Percentiles rank a stretch among this genome's conserved stretches.
Conservation (phyloP, 2,329 filamentous ascomycete genomes). For the Daldinia sp. region DNA sequence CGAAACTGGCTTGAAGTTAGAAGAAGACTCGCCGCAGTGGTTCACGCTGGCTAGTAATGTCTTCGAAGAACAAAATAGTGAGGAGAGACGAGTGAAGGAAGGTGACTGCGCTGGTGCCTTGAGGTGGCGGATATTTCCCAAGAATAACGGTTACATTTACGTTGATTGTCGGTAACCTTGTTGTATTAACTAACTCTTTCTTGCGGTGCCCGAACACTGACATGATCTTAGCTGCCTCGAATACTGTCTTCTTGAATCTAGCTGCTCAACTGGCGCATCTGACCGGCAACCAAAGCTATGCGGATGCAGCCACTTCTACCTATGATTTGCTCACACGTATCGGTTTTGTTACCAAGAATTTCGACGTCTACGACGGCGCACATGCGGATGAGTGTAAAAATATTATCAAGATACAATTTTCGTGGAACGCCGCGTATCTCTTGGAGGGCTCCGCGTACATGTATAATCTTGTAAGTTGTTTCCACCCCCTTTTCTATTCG, state of each 20-base stretch:
- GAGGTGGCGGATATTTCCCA: slow-evolving; percentile 73
- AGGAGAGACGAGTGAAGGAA: slow-evolving; percentile 60
- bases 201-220: neutral
- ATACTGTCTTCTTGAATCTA: slow-evolving; percentile 60
- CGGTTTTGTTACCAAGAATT: slow-evolving; percentile 59
- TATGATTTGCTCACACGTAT: slow-evolving; percentile 63
- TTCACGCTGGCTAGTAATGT: slow-evolving; percentile 70
- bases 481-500: neutral
- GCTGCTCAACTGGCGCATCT: slow-evolving; percentile 70
- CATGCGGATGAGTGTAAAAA: slow-evolving; percentile 55
- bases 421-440: slow-evolving; percentile 62
- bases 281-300: slow-evolving; percentile 72
- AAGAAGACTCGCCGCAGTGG: slow-evolving; percentile 64
- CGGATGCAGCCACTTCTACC: slow-evolving; percentile 66
- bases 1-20: slow-evolving; percentile 68
- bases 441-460: slow-evolving; percentile 57
- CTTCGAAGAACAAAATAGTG: slow-evolving; percentile 68
- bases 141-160: slow-evolving; percentile 65
- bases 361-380: slow-evolving; percentile 62
- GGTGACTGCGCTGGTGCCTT: slow-evolving; percentile 69
- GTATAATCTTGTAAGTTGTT: slow-evolving; percentile 51
- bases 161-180: slow-evolving; percentile 52
- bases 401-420: slow-evolving; percentile 62
- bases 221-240: slow-evolving; percentile 52
- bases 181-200: neutral